A percentile compares a stretch with the other conserved stretches of the same genome.
phyloP scores from a whole-genome alignment of 2,329 filamentous ascomycete species.

The Arthrobotrys entomopaga region DNA sequence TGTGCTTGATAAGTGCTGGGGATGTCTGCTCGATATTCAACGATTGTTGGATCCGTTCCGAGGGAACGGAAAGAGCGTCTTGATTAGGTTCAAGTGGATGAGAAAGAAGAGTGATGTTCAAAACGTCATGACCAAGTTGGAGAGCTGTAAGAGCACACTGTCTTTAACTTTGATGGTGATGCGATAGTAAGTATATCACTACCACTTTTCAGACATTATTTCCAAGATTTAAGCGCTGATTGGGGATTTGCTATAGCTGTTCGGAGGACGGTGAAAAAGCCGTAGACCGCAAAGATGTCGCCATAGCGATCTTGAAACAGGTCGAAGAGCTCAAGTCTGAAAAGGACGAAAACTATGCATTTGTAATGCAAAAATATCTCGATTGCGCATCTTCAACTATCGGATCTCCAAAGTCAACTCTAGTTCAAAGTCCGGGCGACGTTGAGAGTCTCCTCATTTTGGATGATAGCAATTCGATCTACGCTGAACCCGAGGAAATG shows the following conservation, averaged over 20 bases:
- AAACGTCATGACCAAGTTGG: slow-evolving; percentile 30
- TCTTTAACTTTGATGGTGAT: slow-evolving; percentile 49
- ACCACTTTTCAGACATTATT: not conserved
- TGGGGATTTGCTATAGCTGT: slow-evolving; percentile 17
- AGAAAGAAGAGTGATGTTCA: slow-evolving; percentile 51
- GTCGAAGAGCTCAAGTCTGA: slow-evolving; percentile 42
- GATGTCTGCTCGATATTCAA: slow-evolving; percentile 47
- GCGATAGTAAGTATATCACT: slow-evolving; percentile 41
- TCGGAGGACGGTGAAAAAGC: slow-evolving; percentile 30
- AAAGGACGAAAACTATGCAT: slow-evolving; percentile 47
- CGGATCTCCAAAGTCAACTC: slow-evolving; percentile 46
- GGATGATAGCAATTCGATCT: slow-evolving; percentile 31
- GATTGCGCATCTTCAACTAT: slow-evolving; percentile 51
- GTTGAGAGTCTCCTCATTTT: slow-evolving; percentile 35
- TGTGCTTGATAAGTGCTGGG: slow-evolving; percentile 52
- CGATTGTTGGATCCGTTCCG: slow-evolving; percentile 46
- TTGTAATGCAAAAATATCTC: slow-evolving; percentile 49
- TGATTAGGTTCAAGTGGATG: slow-evolving; percentile 49
- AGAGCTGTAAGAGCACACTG: slow-evolving; percentile 53
- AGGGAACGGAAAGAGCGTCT: slow-evolving; percentile 13
- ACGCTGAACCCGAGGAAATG: slow-evolving; percentile 8
- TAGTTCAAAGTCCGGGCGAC: slow-evolving; percentile 36
- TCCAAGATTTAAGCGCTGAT: not conserved
- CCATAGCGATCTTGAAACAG: slow-evolving; percentile 42
- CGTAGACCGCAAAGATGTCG: slow-evolving; percentile 39